Evolutionary conservation across 176 grass and related monocot genomes (phyloP).

Genomic region (Hyparrhenia diplandra): DNA sequence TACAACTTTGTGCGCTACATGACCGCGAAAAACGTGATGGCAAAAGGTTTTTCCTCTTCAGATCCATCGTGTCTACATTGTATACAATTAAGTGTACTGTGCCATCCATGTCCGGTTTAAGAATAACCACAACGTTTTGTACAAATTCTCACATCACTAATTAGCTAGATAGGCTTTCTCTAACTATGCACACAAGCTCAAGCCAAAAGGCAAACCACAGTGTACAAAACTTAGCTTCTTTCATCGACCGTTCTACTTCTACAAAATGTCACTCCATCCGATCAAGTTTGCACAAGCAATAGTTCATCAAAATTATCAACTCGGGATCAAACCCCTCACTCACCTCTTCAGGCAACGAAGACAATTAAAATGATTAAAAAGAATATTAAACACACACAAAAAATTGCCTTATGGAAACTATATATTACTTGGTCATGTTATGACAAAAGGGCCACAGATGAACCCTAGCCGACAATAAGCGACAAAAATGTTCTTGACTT

Average conservation of each 20-base stretch:
- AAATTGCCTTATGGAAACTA: background rate
- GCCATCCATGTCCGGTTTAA: background rate
- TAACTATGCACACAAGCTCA: background rate
- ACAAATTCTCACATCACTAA: background rate
- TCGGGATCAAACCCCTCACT: background rate
- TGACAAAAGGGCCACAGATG: background rate
- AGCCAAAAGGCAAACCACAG: background rate
- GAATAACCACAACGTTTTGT: background rate
- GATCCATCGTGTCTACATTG: background rate
- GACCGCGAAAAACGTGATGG: background rate
- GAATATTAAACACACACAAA: too few species aligned
- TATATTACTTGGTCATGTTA: background rate
- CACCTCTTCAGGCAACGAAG: background rate
- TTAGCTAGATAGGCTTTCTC: background rate
- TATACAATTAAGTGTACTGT: background rate
- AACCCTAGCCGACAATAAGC: background rate
- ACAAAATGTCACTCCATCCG: background rate
- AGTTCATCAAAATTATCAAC: background rate
- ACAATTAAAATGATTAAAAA: too few species aligned
- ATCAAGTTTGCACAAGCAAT: background rate
- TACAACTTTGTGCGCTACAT: background rate
- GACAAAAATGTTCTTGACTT: background rate
- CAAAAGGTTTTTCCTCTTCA: background rate
- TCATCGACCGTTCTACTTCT: background rate
- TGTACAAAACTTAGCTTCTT: background rate